Evolutionary conservation across 148 eudicot genomes (phyloP), one percentile per base, ranked within the genome.

Genomic region (Beta vulgaris): DNA sequence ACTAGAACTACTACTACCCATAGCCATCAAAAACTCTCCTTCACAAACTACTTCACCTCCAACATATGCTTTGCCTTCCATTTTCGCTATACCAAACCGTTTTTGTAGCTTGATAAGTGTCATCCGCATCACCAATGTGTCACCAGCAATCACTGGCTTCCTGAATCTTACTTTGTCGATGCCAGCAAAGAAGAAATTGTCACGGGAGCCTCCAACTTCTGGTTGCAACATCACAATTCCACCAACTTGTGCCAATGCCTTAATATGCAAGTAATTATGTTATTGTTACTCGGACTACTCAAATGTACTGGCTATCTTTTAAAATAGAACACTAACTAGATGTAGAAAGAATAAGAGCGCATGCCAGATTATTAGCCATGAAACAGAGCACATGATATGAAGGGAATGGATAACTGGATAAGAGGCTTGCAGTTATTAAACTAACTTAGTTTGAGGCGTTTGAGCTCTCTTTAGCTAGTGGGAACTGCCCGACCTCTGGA

Each of bases 221-320:
- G 97, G 95, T 74, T 93, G 95, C 82, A 91, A 86, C 97, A 93
- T 87, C n/a, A 90, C 88, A 37, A 93, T 26, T 72, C 97, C 98
- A 48, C 98, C 98, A 35, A 93, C 98, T 77, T 93, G 98, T 23
- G 98, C 98, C 98, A 93, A 80, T 80, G 98, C 98, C 98, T 93
- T 86, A 54, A 78, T n/a, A n/a, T 25, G 36, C 53, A 40, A 59
- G 32, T 23, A 62, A 44, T 26, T 29, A 6, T 51, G 5, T 53
- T 23, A 59, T 59, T 35, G 42, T 46, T 43, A n/a, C n/a, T n/a
- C n/a, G n/a, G n/a, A n/a, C n/a, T n/a, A n/a, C n/a, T n/a, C n/a
- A n/a, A 60, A 14, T 68, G n/a, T 74, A 11, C 51, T 19, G 46
- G 35, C n/a, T 49, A 48, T 21, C 3, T 37, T 58, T 28, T 25